These are phyloP conservation scores for Gentiana dahurica DNA, from an alignment of 257 asterid species.

Conservation along the genomic window DNA sequence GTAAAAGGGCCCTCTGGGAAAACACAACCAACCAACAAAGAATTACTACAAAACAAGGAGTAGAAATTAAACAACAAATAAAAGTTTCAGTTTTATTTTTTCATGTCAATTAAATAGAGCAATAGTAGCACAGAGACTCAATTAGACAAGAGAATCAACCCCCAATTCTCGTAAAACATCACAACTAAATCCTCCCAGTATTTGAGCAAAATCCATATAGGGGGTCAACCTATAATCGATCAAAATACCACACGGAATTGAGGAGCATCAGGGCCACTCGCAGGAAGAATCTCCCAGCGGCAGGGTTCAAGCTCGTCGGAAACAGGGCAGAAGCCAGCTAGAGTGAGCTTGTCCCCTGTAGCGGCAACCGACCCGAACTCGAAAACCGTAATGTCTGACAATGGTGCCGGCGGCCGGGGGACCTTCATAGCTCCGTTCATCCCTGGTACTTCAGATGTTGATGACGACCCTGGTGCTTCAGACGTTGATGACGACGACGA, in stretches of 20 bases:
- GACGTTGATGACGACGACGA: neutral
- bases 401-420: conserved; percentile 28
- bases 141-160: too few species aligned
- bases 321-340: conserved; percentile 85
- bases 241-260: conserved; percentile 79
- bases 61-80: too few species aligned
- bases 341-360: conserved; percentile 64
- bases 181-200: too few species aligned
- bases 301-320: conserved; percentile 81
- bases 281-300: conserved; percentile 83
- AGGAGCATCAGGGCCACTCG: conserved; percentile 64
- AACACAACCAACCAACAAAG: too few species aligned
- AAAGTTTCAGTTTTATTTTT: too few species aligned
- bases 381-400: conserved; percentile 44
- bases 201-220: too few species aligned
- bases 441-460: conserved; percentile 34
- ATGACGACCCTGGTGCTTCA: conserved; percentile 8
- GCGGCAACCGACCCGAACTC: conserved; percentile 80
- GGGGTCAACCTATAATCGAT: conserved; percentile 1
- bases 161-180: too few species aligned
- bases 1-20: too few species aligned
- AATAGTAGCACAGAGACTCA: too few species aligned
- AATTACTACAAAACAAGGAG: too few species aligned
- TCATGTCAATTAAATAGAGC: too few species aligned
- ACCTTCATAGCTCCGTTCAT: conserved; percentile 83